Percentiles rank a stretch among this genome's conserved stretches.
Conservation (phyloP, 352 stramenopile species). For the Phytopythium ostracodes region DNA sequence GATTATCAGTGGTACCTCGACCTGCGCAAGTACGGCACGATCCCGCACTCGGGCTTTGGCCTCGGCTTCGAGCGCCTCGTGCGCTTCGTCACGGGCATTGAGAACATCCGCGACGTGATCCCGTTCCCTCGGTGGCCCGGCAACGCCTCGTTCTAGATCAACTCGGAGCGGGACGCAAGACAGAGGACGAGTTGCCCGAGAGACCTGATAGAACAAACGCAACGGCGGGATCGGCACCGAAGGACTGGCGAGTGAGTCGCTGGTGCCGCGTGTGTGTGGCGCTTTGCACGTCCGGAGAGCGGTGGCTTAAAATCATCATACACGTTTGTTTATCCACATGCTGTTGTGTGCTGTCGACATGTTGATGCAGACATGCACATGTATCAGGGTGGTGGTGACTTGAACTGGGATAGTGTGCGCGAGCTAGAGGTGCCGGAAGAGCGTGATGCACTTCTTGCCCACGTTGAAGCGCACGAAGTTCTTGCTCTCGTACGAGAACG, state of each 20-base stretch:
- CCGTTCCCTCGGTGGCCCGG: slow-evolving; percentile 96
- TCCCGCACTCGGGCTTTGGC: slow-evolving; percentile 97
- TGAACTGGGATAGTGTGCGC: neutral
- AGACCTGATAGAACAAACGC: slow-evolving; percentile 2
- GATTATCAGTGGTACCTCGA: slow-evolving; percentile 98
- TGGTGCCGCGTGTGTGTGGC: neutral
- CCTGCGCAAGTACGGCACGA: slow-evolving; percentile 92
- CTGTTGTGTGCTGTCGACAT: neutral
- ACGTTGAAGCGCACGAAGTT: slow-evolving; percentile 86
- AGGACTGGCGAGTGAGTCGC: neutral
- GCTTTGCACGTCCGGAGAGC: neutral
- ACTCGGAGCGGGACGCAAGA: neutral
- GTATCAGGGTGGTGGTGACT: neutral
- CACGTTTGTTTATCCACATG: slow-evolving; percentile 1
- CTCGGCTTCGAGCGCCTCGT: slow-evolving; percentile 98
- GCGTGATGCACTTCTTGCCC: slow-evolving; percentile 82
- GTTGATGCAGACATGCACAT: neutral
- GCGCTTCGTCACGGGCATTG: slow-evolving; percentile 97
- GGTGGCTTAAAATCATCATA: slow-evolving; percentile 3
- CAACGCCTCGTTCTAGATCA: slow-evolving; percentile 87
- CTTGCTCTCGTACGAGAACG: slow-evolving; percentile 78
- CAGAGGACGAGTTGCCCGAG: neutral
- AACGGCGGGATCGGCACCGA: neutral
- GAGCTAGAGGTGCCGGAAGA: slow-evolving; percentile 65
- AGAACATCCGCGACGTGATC: slow-evolving; percentile 99